These are phyloP conservation scores for Pseudozyma sp. DNA, from an alignment of 1,284 basidiomycete species.

Conservation along the genomic window DNA sequence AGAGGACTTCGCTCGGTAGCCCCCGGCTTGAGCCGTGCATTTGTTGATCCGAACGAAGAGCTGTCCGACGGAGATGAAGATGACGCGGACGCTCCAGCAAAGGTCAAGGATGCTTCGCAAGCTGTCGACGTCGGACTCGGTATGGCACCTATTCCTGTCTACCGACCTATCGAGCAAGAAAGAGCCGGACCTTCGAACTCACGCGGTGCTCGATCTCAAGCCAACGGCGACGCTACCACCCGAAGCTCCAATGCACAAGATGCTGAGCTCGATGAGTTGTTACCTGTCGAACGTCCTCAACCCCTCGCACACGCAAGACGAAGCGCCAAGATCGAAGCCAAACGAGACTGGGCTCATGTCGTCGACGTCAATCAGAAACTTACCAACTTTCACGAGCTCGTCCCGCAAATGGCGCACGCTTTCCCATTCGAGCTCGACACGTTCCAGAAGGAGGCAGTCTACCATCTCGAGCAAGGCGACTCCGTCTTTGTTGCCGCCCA, in stretches of 20 bases:
- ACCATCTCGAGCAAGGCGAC: constrained; percentile 96
- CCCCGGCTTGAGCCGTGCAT: constrained; percentile 41
- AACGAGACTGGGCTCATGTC: constrained; percentile 97
- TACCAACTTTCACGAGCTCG: constrained; percentile 85
- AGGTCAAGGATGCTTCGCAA: constrained; percentile 43
- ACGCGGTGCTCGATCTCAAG: constrained; percentile 12
- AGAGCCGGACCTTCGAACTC: constrained; percentile 15
- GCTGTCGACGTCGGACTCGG: constrained; percentile 32
- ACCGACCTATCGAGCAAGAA: constrained; percentile 37
- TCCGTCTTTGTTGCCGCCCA: constrained; percentile 99
- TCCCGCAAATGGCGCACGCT: constrained; percentile 89
- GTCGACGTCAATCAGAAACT: constrained; percentile 92
- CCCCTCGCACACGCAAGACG: constrained; percentile 40
- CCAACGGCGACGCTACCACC: constrained; percentile 13
- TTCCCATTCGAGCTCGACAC: constrained; percentile 84
- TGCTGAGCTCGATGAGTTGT: constrained; percentile 65
- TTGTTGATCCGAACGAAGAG: constrained; percentile 63
- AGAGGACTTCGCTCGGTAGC: constrained; percentile 37
- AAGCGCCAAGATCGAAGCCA: constrained; percentile 69
- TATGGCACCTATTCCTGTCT: constrained; percentile 49
- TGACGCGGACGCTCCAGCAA: constrained; percentile 3
- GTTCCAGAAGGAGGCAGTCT: constrained; percentile 98
- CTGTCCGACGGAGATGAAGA: constrained; percentile 69
- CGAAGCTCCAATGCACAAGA: constrained; percentile 29
- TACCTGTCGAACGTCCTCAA: constrained; percentile 58